Evolutionary conservation across 257 asterid species (phyloP).

Genomic region (Scutellaria barbata): DNA sequence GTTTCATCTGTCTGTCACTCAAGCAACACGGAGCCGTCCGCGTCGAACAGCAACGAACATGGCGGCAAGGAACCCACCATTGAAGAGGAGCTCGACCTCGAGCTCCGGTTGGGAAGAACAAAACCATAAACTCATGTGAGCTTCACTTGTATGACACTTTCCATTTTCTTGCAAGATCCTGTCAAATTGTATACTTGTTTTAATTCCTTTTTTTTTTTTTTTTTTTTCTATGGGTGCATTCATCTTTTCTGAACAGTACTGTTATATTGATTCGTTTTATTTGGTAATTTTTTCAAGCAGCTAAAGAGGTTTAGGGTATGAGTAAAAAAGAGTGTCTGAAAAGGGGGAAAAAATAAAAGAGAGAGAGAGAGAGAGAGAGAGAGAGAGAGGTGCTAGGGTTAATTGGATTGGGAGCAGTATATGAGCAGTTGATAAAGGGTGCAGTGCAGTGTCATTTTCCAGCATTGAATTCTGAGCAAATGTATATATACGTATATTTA

Average conservation of each 20-base stretch:
- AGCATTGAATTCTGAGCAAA: conserved; percentile 51
- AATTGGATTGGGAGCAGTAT: conserved; percentile 36
- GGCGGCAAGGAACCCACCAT: conserved; percentile 24
- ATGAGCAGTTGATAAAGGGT: conserved; percentile 37
- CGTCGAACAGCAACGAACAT: conserved; percentile 32
- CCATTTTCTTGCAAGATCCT: not conserved
- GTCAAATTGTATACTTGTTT: not conserved
- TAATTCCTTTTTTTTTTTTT: not conserved
- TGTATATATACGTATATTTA: not conserved
- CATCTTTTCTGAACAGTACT: not conserved
- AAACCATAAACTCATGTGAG: too few relatives aligned
- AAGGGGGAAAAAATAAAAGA: not conserved
- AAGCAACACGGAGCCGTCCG: conserved; percentile 44
- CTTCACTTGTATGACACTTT: conserved; percentile 14
- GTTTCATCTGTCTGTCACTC: conserved; percentile 42
- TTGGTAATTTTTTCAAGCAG: not conserved
- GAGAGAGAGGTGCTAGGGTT: conserved; percentile 37
- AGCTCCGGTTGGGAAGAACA: conserved; percentile 65
- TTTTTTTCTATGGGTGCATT: not conserved
- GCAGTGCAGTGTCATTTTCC: conserved; percentile 81
- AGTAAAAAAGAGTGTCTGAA: not conserved
- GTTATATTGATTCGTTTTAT: conserved; percentile 24
- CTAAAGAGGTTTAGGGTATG: conserved; percentile 19
- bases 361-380: not conserved
- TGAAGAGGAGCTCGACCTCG: conserved; percentile 67